phyloP scores from a whole-genome alignment of 176 grass and related monocot species.

The Oropetium thomaeum region DNA sequence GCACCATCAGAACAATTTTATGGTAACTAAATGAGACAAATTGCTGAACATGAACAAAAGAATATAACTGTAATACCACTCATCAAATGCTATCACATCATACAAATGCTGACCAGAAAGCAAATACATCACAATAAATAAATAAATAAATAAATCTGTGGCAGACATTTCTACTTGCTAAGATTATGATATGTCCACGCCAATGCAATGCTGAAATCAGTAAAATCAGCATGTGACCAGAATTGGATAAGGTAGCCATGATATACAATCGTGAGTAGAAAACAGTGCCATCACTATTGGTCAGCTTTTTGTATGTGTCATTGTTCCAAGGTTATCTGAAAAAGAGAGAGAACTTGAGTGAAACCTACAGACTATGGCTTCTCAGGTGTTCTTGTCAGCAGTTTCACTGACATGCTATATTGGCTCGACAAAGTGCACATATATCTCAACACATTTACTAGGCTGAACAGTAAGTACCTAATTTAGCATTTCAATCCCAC shows the following conservation, averaged over 20 bases:
- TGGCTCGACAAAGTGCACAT: background rate
- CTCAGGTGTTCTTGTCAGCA: background rate
- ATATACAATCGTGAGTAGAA: background rate
- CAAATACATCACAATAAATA: too few species aligned
- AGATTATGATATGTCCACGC: background rate
- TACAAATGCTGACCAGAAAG: background rate
- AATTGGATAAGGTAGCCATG: background rate
- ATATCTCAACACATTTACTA: background rate
- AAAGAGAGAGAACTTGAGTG: background rate
- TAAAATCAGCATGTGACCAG: background rate
- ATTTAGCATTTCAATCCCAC: background rate
- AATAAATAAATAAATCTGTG: background rate
- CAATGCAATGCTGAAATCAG: background rate
- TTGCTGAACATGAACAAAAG: background rate
- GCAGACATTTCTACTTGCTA: background rate
- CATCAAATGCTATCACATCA: conserved; percentile 1
- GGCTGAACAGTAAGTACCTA: background rate
- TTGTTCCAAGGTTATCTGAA: background rate
- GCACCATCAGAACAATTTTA: background rate
- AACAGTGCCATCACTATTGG: background rate
- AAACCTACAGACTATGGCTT: background rate
- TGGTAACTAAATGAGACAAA: conserved; percentile 5
- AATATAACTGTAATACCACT: background rate
- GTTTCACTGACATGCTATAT: background rate
- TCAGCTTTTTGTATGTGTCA: background rate